Evolutionary conservation across 2,329 filamentous ascomycete species (phyloP), one percentile per base, ranked within the genome.

Genomic region (Davidsoniella australis): DNA sequence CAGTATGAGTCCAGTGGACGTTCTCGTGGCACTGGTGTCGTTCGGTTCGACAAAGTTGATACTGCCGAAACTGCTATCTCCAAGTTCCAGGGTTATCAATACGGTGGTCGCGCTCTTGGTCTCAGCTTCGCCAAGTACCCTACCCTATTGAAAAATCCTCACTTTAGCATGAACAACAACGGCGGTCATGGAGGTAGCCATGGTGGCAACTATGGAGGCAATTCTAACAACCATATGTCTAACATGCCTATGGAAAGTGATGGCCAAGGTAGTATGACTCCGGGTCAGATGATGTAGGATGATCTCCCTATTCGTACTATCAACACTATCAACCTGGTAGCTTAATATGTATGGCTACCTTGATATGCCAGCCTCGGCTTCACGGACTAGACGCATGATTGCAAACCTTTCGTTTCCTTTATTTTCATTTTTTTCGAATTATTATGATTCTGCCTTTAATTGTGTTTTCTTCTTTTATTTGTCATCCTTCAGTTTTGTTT

Each of bases 71-170:
- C 87, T 18, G 82, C 89, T 42, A 96, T 98, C 59, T 77, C 85
- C 60, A 98, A 98, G 64, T 98, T 98, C 69, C 89, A 91, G 57
- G 87, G 87, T 50, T 98, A 98, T 63, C 85, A 94, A 63, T 98
- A 98, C 60, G 91, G 91, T 56, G 88, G 88, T 49, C 86, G 91
- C 57, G 91, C 91, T 58, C 79, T 98, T 53, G 87, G 88, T 51
- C 73, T 98, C 60, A 89, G 81, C 63, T 96, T 85, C 61, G 89
- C 95, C 69, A 93, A 91, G 66, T 96, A 96, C 66, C 70, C 85
- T 56, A 89, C 82, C 61, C 71, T 76, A 48, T 33, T 9, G 12
- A 33, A 12, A 1, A 33, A 33, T 10, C 73, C 76, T 39, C 71
- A 71, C 45, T 67, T 67, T 41, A 67, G 64, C 17, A 44, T 41